Conservation (phyloP, 176 grass and related monocot species). For the Zoysia pacifica region DNA sequence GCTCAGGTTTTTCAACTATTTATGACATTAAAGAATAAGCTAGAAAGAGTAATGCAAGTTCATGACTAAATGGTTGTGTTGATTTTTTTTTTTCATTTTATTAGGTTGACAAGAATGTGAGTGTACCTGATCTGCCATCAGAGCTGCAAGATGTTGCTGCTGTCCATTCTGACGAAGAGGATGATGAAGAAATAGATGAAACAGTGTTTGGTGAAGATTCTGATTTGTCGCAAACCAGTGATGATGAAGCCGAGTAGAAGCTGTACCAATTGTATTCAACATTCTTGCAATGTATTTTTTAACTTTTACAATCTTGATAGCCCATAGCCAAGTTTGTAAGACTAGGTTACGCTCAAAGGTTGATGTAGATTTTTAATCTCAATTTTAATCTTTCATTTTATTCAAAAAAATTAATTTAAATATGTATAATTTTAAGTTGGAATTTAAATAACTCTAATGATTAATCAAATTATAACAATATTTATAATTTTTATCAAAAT, state of each 20-base stretch:
- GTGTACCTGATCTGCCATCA: conserved; percentile 8
- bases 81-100: background rate
- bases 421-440: too few species aligned
- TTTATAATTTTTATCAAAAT: too few species aligned
- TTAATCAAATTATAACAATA: too few species aligned
- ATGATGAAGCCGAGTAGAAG: conserved; percentile 48
- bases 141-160: conserved; percentile 15
- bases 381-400: too few species aligned
- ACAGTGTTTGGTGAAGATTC: conserved; percentile 78
- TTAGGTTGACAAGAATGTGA: conserved; percentile 59
- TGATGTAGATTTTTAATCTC: background rate
- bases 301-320: conserved; percentile 8
- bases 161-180: conserved; percentile 49
- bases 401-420: too few species aligned
- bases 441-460: too few species aligned
- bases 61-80: conserved; percentile 1
- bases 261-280: background rate
- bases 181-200: conserved; percentile 74
- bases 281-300: background rate
- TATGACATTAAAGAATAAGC: conserved; percentile 9
- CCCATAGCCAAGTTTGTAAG: conserved; percentile 16
- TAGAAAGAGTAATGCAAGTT: background rate
- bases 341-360: conserved; percentile 9
- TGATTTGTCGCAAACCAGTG: conserved; percentile 49
- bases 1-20: conserved; percentile 68